Evolutionary conservation across 2,329 filamentous ascomycete genomes (phyloP), one percentile per base, ranked within the genome.

Genomic region (Beauveria medogensis): DNA sequence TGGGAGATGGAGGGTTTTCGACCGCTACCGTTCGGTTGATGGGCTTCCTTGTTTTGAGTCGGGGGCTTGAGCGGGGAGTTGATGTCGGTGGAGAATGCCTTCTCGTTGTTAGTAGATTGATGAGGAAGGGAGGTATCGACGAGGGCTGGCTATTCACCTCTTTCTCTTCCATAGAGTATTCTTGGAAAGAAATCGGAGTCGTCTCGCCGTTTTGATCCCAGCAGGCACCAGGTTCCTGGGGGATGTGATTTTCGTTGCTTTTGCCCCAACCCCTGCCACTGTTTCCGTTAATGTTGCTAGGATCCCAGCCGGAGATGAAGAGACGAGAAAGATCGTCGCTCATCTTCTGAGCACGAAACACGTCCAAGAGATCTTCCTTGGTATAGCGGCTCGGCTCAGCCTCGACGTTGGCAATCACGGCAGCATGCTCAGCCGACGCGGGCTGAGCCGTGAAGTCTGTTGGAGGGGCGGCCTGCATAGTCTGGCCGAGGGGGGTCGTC

Each of bases 11-110:
- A 97, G 18, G 86, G 80, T 76, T 96, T 97, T 61, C 93, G 89
- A 54, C 88, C 83, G 60, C 89, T 87, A 12, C 80, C 80, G 71
- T 82, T 72, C 74, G 82, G 73, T 72, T 82, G 72, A 72, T 80
- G 73, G 76, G 85, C 77, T 47, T 84, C 81, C 67, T 87, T 86
- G 63, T 90, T 93, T 69, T 90, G 88, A 37, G 86, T 84, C 22
- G 90, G 90, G 9, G 90, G 89, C 75, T 97, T 97, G 67, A 97
- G 79, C 40, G 92, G 89, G 41, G 94, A 97, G 73, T 97, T 99
- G 71, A 99, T 92, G 65, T 95, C 94, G 55, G 83, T 84, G 55
- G 85, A 76, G 74, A 97, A 97, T 64, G 89, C 78, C 89, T 96
- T 72, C 4, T 48, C 12, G 3, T 40, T 18, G 48, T 52, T 47